Evolutionary conservation across 2,329 filamentous ascomycete species (phyloP).

Genomic region (Beauveria brongniartii): DNA sequence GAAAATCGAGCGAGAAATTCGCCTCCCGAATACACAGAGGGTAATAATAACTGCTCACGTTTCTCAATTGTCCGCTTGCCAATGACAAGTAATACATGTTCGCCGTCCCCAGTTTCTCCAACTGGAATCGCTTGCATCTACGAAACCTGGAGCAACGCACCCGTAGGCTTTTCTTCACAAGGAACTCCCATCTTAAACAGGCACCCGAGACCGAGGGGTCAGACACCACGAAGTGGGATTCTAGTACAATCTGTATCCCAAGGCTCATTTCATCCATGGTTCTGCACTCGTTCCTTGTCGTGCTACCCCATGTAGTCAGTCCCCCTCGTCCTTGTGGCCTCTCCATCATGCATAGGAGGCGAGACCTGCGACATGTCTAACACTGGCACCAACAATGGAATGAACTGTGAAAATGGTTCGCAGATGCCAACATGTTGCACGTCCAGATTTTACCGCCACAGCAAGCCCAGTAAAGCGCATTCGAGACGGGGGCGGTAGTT

Average conservation of each 20-base stretch:
- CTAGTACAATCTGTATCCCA: not conserved
- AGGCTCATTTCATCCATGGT: not conserved
- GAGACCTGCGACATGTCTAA: conserved; percentile 11
- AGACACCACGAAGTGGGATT: conserved; percentile 1
- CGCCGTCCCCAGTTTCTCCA: not conserved
- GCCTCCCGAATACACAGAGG: not conserved
- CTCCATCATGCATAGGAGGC: conserved; percentile 2
- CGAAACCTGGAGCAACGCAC: not conserved
- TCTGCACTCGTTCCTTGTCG: not conserved
- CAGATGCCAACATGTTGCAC: not conserved
- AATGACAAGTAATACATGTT: not conserved
- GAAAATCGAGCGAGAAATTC: conserved; percentile 2
- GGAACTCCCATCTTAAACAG: conserved; percentile 1
- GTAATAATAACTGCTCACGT: not conserved
- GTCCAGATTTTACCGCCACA: too few species aligned
- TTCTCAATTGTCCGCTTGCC: not conserved
- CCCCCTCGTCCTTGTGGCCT: not conserved
- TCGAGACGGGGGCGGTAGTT: not conserved
- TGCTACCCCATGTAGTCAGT: conserved; percentile 1
- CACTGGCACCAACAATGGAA: not conserved
- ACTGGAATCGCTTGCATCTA: not conserved
- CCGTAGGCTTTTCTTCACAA: not conserved
- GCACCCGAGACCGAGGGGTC: not conserved
- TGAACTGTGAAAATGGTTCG: not conserved
- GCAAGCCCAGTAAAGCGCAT: not conserved